Percentiles rank a stretch among this genome's conserved stretches.
These are phyloP conservation scores for Phytopythium boreale DNA, from an alignment of 352 stramenopile species.

Conservation along the genomic window DNA sequence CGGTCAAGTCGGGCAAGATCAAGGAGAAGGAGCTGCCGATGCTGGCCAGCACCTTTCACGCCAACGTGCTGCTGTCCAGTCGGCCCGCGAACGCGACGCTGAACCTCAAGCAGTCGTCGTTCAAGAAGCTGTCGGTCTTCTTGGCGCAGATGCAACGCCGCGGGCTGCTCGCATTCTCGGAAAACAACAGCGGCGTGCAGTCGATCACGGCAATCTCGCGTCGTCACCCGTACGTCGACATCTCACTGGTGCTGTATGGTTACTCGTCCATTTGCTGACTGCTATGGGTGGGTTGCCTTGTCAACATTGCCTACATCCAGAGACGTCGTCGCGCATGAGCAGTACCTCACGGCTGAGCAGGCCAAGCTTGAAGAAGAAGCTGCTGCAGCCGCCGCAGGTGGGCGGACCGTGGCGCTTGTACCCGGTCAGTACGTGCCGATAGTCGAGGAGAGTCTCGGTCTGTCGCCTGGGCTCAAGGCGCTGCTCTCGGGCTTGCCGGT, in stretches of 20 bases:
- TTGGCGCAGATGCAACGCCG: slow-evolving; percentile 56
- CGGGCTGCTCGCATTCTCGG: slow-evolving; percentile 49
- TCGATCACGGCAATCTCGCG: slow-evolving; percentile 62
- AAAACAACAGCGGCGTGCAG: slow-evolving; percentile 73
- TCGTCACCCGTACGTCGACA: slow-evolving; percentile 62
- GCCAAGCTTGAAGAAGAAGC: slow-evolving; percentile 42
- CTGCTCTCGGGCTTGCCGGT: slow-evolving; percentile 32
- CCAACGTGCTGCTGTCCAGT: slow-evolving; percentile 57
- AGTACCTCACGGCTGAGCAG: slow-evolving; percentile 57
- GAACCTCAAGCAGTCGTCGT: slow-evolving; percentile 75
- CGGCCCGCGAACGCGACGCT: slow-evolving; percentile 50
- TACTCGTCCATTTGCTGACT: slow-evolving; percentile 1
- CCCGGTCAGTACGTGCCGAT: slow-evolving; percentile 62
- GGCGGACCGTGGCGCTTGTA: slow-evolving; percentile 32
- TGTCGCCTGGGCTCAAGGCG: slow-evolving; percentile 52
- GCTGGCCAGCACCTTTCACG: slow-evolving; percentile 73
- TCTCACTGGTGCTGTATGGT: not conserved
- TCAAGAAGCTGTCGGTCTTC: slow-evolving; percentile 82
- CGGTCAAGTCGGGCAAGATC: slow-evolving; percentile 41
- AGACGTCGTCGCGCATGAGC: slow-evolving; percentile 50
- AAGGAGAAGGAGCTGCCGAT: slow-evolving; percentile 81
- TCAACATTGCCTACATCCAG: slow-evolving; percentile 12
- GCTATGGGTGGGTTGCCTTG: not conserved
- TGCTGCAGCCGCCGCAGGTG: slow-evolving; percentile 31
- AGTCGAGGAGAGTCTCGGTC: slow-evolving; percentile 61